Base-by-base conservation (phyloP, 768 basidiomycete species). In the Lactarius evosmus region DNA sequence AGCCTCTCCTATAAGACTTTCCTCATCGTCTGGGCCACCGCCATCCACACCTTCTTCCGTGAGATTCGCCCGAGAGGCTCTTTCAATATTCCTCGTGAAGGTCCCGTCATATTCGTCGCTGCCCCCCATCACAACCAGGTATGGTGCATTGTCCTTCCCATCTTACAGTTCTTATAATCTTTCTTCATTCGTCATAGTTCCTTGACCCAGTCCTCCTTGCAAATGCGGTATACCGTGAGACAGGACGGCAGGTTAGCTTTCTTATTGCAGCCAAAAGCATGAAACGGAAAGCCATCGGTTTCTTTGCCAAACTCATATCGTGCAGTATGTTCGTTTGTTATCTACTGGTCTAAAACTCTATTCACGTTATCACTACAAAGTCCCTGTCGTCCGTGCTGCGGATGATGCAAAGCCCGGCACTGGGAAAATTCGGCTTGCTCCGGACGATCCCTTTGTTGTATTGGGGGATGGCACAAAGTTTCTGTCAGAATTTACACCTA, bases 121-220 rank as follows among this genome's bases (percentile, higher is more conserved):
- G 95, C 91, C 7, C 95, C 95, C 38, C 95, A 97, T 75, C 85
- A 87, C 71, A 97, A 97, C 74, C 93, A 95, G 78, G 93, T 86
- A 71, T 56, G 76, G 66, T 60, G 68, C 40, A 71, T 33, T 46
- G 51, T 61, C 60, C 30, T 65, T 60, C 50, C 34, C 63, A 38
- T 58, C 57, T 7, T 19, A 30, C 32, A 8, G n/a, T 40, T 29
- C 25, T n/a, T 19, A 34, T 57, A 32, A 11, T 22, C 19, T 53
- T 30, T 56, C 30, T 32, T 22, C n/a, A 32, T 22, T 30, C 19
- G 34, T 22, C 64, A 4, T 75, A 98, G 92, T 96, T 98, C 74
- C 82, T 97, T 60, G 96, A 98, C 71, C 91, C 94, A 8, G 76
- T 96, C 58, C 81, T 97, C 56, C 76, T 98, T 54, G 85, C 85